Base-by-base conservation (phyloP, 192 early-diverging fungal genomes). In the Mortierella hygrophila region DNA sequence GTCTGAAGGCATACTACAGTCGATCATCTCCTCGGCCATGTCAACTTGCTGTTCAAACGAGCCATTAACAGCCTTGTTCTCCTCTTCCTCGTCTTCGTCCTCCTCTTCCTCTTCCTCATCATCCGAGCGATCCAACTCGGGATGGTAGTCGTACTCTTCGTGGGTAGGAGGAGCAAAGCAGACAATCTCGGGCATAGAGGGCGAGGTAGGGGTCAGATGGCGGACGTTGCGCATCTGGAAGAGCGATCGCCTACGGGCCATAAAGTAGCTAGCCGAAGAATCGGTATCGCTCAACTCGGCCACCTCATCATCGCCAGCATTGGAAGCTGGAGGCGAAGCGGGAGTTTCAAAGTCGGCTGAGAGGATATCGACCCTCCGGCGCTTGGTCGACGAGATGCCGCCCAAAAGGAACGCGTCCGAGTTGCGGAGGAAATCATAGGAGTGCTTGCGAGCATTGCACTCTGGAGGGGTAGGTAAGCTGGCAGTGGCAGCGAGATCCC, bases 121-220 rank as follows among this genome's bases (percentile, higher is more conserved):
- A 77, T 88, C 87, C 35, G 82, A 83, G 63, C 71, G 87, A 57
- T 88, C 82, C 32, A 80, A 44, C 75, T 88, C 81, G 10, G 82
- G 81, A 47, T 82, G 78, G 18, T 83, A 83, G 23, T 80, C 82
- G 72, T 88, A 80, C 46, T 88, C 87, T 63, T 88, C 87, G 68
- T 86, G 84, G 15, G 84, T 86, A 44, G 84, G 84, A 35, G 84
- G 84, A 11, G 84, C 84, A 74, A 86, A 86, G 72, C 84, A 86
- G 42, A 77, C 63, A n/a, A 86, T 81, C 40, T 86, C 84, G 21
- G 78, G 84, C 71, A 81, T 74, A 32, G 79, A 86, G 38, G 84
- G 84, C 60, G 84, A 86, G n/a, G 79, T 86, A 37, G 84, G 84
- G 6, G 84, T 86, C 55, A 86, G 46, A 70, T 86, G 78, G 44